Evolutionary conservation across 2,329 filamentous ascomycete species (phyloP), one percentile per base, ranked within the genome.

Genomic region (Sarocladium kiliense): DNA sequence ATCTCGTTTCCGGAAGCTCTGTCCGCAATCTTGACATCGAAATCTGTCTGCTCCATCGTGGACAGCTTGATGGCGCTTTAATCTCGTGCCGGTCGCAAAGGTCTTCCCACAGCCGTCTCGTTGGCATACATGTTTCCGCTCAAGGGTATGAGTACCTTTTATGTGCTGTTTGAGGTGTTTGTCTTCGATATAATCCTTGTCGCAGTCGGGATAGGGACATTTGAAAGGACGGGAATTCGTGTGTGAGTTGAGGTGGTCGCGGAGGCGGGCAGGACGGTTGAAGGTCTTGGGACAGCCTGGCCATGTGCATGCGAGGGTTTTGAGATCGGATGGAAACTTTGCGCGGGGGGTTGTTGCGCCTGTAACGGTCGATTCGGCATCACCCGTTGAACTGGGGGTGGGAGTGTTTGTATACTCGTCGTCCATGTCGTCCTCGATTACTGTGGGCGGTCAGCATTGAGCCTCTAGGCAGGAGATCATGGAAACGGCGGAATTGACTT

Each of bases 111-210:
- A 97, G 5, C 78, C 85, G 14, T 82, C 77, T 63, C 84, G 84
- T n/a, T 79, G 75, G 72, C 92, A 97, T 25, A 80, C 69, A 67
- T 91, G 87, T 47, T 84, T 80, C 57, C 87, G 80, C 60, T 90
- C 80, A 55, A 84, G 77, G 19, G 82, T 87, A 68, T 97, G 93
- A 11, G 87, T 86, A 55, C 88, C 88, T 66, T 92, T 91, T 65
- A 95, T 73, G 68, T 97, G 93, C 60, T 91, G 87, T 57, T 87
- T 86, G 18, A 97, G 77, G 71, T 97, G 91, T 63, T 93, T 93
- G 61, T 90, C 84, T 58, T 94, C 89, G 14, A 91, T 81, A 67
- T 96, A 97, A 41, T 86, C 81, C 74, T 96, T 97, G 63, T 84
- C 82, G 66, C 93, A 97, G 41, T 73, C 85, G 5, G 78, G 73